These are phyloP conservation scores for Metschnikowia gelsemii DNA, from an alignment of 805 yeast genomes.

Conservation along the genomic window DNA sequence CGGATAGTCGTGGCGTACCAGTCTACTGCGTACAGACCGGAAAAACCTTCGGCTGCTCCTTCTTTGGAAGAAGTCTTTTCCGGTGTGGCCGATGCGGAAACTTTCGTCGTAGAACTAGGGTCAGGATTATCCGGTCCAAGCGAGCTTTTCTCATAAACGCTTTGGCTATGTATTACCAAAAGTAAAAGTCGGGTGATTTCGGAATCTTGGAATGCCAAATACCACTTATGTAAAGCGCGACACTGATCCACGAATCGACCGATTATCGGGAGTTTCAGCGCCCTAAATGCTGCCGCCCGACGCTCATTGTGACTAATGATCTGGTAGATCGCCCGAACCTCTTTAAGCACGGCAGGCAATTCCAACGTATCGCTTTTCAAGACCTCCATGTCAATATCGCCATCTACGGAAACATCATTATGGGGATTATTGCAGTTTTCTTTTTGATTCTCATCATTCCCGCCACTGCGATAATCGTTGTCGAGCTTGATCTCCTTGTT, in stretches of 20 bases:
- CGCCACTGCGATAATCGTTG: no score
- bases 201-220: constrained; percentile 25
- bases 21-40: no score
- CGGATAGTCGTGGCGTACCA: constrained; percentile 28
- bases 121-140: neutral
- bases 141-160: neutral
- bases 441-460: no score
- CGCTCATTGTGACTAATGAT: constrained; percentile 36
- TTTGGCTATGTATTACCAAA: constrained; percentile 1
- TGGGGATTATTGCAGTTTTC: neutral
- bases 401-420: neutral
- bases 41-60: no score
- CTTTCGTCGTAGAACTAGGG: no score
- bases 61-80: no score
- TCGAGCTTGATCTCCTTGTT: no score
- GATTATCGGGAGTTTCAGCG: constrained; percentile 15
- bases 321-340: constrained; percentile 31
- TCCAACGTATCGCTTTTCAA: constrained; percentile 55
- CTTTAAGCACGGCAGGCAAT: constrained; percentile 52
- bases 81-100: no score
- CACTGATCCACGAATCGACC: constrained; percentile 19
- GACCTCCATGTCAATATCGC: constrained; percentile 41
- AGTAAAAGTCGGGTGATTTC: constrained; percentile 26
- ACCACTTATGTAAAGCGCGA: constrained; percentile 20
- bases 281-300: constrained; percentile 27